phyloP scores from a whole-genome alignment of 106 monocot genomes.

The Dioscorea dumetorum region DNA sequence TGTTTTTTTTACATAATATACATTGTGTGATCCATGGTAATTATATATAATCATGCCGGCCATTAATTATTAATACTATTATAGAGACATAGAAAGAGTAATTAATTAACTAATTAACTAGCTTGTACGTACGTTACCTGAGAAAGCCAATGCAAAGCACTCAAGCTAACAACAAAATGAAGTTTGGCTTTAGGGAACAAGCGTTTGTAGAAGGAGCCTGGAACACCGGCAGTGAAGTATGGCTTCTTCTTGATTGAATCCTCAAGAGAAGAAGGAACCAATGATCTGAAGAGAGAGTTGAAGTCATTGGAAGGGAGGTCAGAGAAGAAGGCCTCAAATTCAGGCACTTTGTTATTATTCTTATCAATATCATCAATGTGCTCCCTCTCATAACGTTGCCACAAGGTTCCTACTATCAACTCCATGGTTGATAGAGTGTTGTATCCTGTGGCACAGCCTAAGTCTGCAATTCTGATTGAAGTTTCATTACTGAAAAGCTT shows the following conservation, averaged over 20 bases:
- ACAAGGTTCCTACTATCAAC: slow-evolving; percentile 16
- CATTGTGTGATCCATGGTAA: too few relatives aligned
- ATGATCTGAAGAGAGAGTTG: slow-evolving; percentile 45
- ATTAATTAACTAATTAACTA: too few relatives aligned
- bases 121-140: too few relatives aligned
- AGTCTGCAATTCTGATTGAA: slow-evolving; percentile 35
- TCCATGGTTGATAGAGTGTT: slow-evolving; percentile 52
- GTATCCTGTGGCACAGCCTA: slow-evolving; percentile 55
- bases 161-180: slow-evolving; percentile 45
- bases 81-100: too few relatives aligned
- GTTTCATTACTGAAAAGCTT: slow-evolving; percentile 25
- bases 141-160: slow-evolving; percentile 61
- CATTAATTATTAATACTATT: too few relatives aligned
- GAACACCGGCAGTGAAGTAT: slow-evolving; percentile 43
- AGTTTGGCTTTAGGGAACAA: slow-evolving; percentile 43
- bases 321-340: slow-evolving; percentile 56
- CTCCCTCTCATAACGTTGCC: slow-evolving; percentile 25
- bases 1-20: slow-evolving; percentile 1
- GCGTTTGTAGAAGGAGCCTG: slow-evolving; percentile 52
- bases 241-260: not conserved
- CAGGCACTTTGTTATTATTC: slow-evolving; percentile 14
- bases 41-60: too few relatives aligned
- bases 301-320: slow-evolving; percentile 62
- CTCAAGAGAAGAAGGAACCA: slow-evolving; percentile 1
- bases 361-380: not conserved